A percentile compares a stretch with the other conserved stretches of the same genome.
Conservation (phyloP, 306 rosid genomes). For the Adenanthera pavonina region DNA sequence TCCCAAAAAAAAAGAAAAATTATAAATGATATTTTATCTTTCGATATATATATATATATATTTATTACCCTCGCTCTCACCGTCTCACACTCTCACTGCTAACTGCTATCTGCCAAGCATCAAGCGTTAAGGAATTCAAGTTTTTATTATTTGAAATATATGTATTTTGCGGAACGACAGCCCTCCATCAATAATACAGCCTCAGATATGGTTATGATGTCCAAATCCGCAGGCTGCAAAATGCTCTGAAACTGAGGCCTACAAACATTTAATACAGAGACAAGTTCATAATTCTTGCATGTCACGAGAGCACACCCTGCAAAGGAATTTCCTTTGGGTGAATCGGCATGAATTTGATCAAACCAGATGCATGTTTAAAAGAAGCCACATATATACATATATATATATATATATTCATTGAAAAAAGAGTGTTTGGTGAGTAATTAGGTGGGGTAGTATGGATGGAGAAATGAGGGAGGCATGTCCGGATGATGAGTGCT, state of each 20-base stretch:
- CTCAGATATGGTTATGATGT: conserved; percentile 81
- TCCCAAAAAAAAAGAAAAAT: too few species aligned
- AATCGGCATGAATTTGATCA: too few species aligned
- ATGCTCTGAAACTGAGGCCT: conserved; percentile 54
- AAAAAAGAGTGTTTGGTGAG: not conserved
- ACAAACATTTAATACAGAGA: conserved; percentile 43
- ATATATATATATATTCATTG: too few species aligned
- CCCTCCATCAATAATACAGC: conserved; percentile 27
- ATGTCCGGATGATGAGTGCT: conserved; percentile 3
- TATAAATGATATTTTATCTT: too few species aligned
- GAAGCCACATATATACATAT: too few species aligned
- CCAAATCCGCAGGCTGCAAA: conserved; percentile 60
- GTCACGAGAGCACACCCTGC: not conserved
- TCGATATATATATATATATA: not conserved
- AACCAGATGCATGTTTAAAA: too few species aligned
- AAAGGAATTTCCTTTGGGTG: not conserved
- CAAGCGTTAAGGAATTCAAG: not conserved
- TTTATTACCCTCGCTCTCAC: not conserved
- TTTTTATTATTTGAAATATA: not conserved
- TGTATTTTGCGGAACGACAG: not conserved
- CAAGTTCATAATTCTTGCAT: not conserved
- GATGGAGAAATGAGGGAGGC: conserved; percentile 51
- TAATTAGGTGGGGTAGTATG: not conserved
- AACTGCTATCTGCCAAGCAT: not conserved
- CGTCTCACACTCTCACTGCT: not conserved